These are phyloP conservation scores for Elsinoe batatas DNA, from an alignment of 2,329 filamentous ascomycete genomes.

Conservation along the genomic window DNA sequence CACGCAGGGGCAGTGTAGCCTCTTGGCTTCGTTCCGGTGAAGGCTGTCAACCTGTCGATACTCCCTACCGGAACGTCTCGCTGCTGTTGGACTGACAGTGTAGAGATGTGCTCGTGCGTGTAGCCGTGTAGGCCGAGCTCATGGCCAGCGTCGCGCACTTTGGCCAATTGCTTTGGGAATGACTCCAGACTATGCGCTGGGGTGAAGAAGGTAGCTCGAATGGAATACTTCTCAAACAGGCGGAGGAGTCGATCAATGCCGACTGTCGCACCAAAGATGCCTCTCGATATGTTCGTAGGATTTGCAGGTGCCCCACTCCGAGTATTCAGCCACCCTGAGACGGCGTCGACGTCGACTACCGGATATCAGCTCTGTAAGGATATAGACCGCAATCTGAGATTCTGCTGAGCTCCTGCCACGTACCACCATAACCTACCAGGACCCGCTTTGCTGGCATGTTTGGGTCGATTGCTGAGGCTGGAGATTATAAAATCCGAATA, in stretches of 20 bases:
- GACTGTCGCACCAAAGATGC: constrained; percentile 33
- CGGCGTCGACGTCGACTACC: constrained; percentile 36
- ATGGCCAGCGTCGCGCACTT: constrained; percentile 34
- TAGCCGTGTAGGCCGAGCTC: constrained; percentile 36
- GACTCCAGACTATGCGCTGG: constrained; percentile 38
- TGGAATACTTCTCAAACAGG: constrained; percentile 33
- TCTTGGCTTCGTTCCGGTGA: constrained; percentile 32
- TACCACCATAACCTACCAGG: constrained; percentile 30
- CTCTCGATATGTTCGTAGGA: constrained; percentile 31
- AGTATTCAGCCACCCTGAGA: constrained; percentile 34
- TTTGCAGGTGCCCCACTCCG: constrained; percentile 28
- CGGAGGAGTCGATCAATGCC: constrained; percentile 33
- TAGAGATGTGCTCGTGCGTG: constrained; percentile 30
- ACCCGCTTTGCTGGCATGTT: constrained; percentile 27
- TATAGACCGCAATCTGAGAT: no score
- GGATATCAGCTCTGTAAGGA: no score
- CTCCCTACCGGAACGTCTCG: constrained; percentile 29
- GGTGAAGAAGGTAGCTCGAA: constrained; percentile 34
- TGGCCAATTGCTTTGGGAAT: constrained; percentile 40
- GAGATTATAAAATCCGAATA: no score
- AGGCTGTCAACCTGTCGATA: constrained; percentile 31
- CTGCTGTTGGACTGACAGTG: constrained; percentile 26
- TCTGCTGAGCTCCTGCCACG: no score
- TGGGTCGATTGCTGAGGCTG: no score
- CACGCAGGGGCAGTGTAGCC: constrained; percentile 39